Base-by-base conservation (phyloP, 1,284 basidiomycete species). In the Takashimella koratensis region DNA sequence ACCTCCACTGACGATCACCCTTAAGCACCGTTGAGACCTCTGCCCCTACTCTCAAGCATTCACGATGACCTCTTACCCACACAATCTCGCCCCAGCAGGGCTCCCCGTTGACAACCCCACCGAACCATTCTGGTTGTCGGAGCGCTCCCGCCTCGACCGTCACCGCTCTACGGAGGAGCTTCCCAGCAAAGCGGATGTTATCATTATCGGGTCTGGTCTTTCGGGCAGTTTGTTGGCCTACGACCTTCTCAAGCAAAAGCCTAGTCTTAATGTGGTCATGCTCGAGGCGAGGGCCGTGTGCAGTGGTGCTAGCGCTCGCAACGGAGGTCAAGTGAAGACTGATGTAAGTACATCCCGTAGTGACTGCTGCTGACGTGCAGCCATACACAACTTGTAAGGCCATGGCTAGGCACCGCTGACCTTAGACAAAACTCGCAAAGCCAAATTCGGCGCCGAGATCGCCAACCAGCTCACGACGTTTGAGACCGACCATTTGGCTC, bases 121-220 rank as follows among this genome's bases (percentile, higher is more conserved):
- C 23, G 46, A 52, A 41, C 55, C 62, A 13, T 64, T 61, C 41
- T 64, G 62, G 62, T 56, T 64, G 4, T 49, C 49, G 12, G 52
- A 60, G 25, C 49, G 53, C 5, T 58, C 59, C n/a, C 42, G 43
- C 3, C 51, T 57, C 26, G 41, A 48, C 5, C 36, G 52, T 16
- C 49, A 55, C 36, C 52, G 59, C 13, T 39, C 62, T 11, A 60
- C 54, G 3, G 51, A 47, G 0, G 48, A 60, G 26, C 53, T 69
- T 2, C 65, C 67, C 3, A 4, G 21, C 1, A 47, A 52, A 24
- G 62, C 58, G 5, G 63, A 65, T 41, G 59, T 65, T 0, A 56
- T 68, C 26, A 61, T 70, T 45, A 59, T 68, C 40, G 68, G 66
- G 8, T 61, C 57, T 25, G 68, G 66, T 2, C 51, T 66, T 16